Conservation (phyloP, 1,284 basidiomycete species). For the Earliella scabrosa region DNA sequence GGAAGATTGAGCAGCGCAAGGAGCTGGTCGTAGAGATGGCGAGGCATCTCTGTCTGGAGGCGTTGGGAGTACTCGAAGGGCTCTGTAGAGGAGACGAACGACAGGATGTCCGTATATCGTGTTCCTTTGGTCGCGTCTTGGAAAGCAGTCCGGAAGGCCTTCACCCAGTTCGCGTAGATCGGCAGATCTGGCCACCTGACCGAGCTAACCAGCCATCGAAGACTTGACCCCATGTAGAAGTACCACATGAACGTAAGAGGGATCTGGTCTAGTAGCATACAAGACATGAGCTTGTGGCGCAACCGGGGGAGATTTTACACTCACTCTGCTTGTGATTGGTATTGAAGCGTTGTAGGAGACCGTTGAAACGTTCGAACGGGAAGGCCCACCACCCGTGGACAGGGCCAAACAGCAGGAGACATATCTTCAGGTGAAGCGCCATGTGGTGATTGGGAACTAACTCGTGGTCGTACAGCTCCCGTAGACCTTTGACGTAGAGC, state of each 20-base stretch:
- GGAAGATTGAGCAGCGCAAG: background rate
- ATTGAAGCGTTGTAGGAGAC: constrained; percentile 11
- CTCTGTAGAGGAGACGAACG: background rate
- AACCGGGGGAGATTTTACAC: background rate
- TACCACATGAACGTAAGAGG: constrained; percentile 13
- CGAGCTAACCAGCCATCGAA: constrained; percentile 6
- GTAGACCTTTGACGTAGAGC: constrained; percentile 34
- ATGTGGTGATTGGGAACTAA: constrained; percentile 46
- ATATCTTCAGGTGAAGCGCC: constrained; percentile 36
- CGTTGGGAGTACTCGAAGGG: background rate
- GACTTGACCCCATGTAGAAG: constrained; percentile 12
- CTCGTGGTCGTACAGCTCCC: constrained; percentile 31
- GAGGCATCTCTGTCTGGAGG: background rate
- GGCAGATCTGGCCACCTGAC: constrained; percentile 5
- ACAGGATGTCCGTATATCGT: background rate
- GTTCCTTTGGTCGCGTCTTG: background rate
- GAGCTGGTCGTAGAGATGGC: background rate
- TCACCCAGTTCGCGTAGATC: background rate
- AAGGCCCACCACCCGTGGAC: constrained; percentile 34
- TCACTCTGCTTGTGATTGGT: constrained; percentile 7
- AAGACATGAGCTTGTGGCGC: background rate
- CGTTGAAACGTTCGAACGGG: constrained; percentile 22
- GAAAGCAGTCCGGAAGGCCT: background rate
- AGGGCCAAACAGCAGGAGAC: constrained; percentile 38
- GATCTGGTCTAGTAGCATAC: constrained; percentile 5